Evolutionary conservation across 1,284 basidiomycete genomes (phyloP).

Genomic region (Tilletia caries): DNA sequence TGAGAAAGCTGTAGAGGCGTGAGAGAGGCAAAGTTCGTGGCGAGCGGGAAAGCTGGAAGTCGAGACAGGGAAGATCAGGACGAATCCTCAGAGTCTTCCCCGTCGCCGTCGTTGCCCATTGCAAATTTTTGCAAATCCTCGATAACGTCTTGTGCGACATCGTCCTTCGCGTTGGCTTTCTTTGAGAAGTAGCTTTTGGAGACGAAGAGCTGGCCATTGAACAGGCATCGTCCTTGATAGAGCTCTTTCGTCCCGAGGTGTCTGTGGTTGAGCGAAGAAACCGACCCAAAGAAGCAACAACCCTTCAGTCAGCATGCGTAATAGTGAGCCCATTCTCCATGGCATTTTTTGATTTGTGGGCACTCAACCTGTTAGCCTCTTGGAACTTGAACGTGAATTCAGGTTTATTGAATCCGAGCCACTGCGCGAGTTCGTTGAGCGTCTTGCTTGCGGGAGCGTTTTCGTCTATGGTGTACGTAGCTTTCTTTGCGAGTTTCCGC

Average conservation of each 20-base stretch:
- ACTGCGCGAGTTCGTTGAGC: not conserved
- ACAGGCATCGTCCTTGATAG: not conserved
- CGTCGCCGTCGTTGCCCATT: not conserved
- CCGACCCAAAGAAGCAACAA: too few species aligned
- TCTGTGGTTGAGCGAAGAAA: too few species aligned
- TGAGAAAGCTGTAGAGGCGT: too few species aligned
- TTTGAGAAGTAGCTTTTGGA: not conserved
- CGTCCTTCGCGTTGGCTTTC: not conserved
- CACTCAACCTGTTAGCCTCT: not conserved
- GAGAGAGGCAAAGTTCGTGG: too few species aligned
- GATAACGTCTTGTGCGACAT: not conserved
- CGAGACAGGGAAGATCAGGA: too few species aligned
- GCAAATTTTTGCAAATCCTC: not conserved
- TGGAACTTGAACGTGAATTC: not conserved
- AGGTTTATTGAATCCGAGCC: not conserved
- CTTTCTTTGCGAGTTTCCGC: not conserved
- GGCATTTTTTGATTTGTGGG: not conserved
- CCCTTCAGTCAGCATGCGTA: too few species aligned
- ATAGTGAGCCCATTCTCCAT: too few species aligned
- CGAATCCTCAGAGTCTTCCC: not conserved
- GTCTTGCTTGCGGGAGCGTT: not conserved
- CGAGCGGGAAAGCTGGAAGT: too few species aligned
- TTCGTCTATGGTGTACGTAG: not conserved
- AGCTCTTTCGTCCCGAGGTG: too few species aligned
- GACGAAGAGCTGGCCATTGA: slow-evolving; percentile 4